Base-by-base conservation (phyloP, 2,329 filamentous ascomycete species). In the Trichoderma sp. region DNA sequence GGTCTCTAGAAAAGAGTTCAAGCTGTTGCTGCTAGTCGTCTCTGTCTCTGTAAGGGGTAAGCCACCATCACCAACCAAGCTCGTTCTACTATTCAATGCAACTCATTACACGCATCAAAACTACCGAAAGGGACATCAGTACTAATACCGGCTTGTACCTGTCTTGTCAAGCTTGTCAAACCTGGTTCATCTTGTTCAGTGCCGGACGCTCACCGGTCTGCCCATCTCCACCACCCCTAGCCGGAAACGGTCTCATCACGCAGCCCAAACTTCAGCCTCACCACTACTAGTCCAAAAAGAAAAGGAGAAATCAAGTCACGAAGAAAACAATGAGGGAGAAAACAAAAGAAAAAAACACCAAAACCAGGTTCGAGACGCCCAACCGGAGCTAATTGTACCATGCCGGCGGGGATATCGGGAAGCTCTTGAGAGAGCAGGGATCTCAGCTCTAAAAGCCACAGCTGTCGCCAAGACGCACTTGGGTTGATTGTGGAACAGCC, bases 401-500 rank as follows among this genome's bases (percentile, higher is more conserved):
- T 35, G 18, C 60, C 60, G 24, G 11, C 50, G 50, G 66, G 59
- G 59, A 50, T 50, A 18, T 45, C 56, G 59, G 38, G 62, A 56
- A 33, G 68, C 68, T 62, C 38, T 63, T 16, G 27, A 41, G 68
- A 24, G 9, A 63, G 35, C 68, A 72, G n/a, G 68, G 27, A 63
- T 63, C 59, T 50, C 45, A 72, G 68, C 68, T 72, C 12, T 7
- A 24, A 50, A 71, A 72, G 68, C 59, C 68, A 63, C 38, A 64
- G 68, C 68, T 72, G 27, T 41, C 59, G 59, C 38, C 21, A 27
- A 72, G 68, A 50, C 68, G 27, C 35, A 50, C 38, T 62, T 72
- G 31, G 9, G 8, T 62, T 21, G 11, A 72, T 18, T 50, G 56
- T 24, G 67, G 67, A 62, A 62, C 35, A 45, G 24, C 24, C 33